A percentile compares a stretch with the other conserved stretches of the same genome.
phyloP scores from a whole-genome alignment of 1,139 yeast species.

The Suhomyces chickasaworum region DNA sequence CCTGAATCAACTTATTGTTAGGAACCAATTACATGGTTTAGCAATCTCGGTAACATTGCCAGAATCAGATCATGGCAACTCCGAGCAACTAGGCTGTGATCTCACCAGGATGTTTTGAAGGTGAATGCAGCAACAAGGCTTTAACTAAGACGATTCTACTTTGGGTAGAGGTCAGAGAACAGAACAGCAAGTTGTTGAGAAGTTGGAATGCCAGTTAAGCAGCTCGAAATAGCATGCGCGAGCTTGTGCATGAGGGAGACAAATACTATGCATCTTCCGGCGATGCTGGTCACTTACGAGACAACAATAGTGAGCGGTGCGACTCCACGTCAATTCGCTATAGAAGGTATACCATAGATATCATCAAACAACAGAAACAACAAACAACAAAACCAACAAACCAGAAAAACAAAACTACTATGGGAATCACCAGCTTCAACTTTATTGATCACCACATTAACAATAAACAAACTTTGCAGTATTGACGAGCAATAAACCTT shows the following conservation, averaged over 20 bases:
- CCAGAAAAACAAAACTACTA: too few species aligned
- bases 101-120: neutral
- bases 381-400: too few species aligned
- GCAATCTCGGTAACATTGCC: slow-evolving; percentile 1
- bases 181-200: neutral
- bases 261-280: neutral
- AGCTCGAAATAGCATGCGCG: neutral
- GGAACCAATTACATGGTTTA: neutral
- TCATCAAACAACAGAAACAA: neutral
- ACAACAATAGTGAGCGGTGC: neutral
- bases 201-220: neutral
- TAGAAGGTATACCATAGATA: neutral
- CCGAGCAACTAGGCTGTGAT: neutral
- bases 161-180: neutral
- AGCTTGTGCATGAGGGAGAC: neutral
- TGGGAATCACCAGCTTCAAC: neutral
- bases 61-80: neutral
- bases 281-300: neutral
- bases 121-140: neutral
- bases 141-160: neutral
- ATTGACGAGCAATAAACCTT: neutral
- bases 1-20: neutral
- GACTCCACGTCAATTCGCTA: neutral
- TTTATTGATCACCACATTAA: neutral
- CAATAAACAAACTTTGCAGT: neutral